Evolutionary conservation across 208 protist species (phyloP), one percentile per base, ranked within the genome.

Genomic region (Wallacemonas collosoma): DNA sequence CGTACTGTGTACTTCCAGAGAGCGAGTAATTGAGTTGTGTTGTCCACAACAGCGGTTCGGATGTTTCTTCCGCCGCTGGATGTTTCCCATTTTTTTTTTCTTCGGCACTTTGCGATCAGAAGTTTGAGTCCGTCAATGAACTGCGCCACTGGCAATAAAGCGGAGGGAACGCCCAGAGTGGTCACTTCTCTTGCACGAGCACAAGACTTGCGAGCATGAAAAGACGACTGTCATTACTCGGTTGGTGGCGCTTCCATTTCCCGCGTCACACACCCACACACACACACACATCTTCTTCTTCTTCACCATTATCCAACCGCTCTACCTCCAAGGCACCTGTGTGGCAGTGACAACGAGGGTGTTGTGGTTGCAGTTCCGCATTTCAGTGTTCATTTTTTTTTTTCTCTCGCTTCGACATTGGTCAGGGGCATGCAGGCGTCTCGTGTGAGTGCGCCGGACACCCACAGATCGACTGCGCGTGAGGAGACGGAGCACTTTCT

Each of bases 401-500:
- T 41, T 62, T 62, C 1, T 2, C 56, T 62, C 35, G 8, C 56
- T 43, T 62, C 8, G 8, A 3, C 26, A 43, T 36, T 41, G 7
- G 5, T 1, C 7, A 43, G 6, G 38, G 3, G 6, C 8, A 45
- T 51, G 43, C n/a, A 14, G 41, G 40, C 38, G 40, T 4, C 60
- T 14, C 36, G 7, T 14, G 26, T 35, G 15, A 17, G 6, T 9
- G 9, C 12, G 6, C 7, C 41, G 0, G 43, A 1, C 36, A 6
- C 36, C 3, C 36, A 4, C 0, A 9, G 12, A 38, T 15, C 60
- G 12, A 65, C 60, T 7, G 48, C 47, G 39, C 53, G 26, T 1
- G 47, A 7, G 8, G 11, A 45, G 7, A 72, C 80, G 26, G 64
- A 71, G 17, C 73, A 80, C 38, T 66, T 90, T 3, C 72, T 94